Conservation (phyloP, 768 basidiomycete species). For the Lanmaoa rubissima region DNA sequence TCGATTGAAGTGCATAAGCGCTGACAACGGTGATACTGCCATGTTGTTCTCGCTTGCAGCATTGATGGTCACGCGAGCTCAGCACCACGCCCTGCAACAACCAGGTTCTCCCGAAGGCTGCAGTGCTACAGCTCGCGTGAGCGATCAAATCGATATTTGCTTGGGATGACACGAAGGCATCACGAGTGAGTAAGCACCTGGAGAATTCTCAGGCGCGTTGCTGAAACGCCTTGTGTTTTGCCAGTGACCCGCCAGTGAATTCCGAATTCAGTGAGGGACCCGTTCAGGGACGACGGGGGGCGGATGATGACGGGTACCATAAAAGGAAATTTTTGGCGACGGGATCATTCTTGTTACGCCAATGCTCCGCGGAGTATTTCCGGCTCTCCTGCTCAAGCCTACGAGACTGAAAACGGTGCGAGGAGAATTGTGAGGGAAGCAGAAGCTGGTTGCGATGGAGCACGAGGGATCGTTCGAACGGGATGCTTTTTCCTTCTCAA, state of each 20-base stretch:
- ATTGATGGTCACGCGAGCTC: constrained; percentile 7
- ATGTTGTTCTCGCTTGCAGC: background rate
- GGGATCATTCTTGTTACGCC: constrained; percentile 10
- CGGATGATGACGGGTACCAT: constrained; percentile 11
- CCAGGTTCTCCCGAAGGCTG: background rate
- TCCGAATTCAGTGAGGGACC: constrained; percentile 15
- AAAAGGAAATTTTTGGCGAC: constrained; percentile 10
- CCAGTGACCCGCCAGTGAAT: background rate
- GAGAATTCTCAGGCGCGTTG: constrained; percentile 6
- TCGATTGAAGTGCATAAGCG: constrained; percentile 3
- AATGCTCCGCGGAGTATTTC: constrained; percentile 22
- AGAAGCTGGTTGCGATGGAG: constrained; percentile 7
- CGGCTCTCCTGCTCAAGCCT: background rate
- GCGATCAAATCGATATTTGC: background rate
- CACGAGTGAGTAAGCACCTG: background rate
- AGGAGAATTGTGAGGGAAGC: constrained; percentile 1
- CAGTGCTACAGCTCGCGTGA: background rate
- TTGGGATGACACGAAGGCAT: background rate
- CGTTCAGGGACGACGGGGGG: constrained; percentile 24
- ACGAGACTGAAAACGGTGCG: background rate
- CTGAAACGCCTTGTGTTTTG: constrained; percentile 11
- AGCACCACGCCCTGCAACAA: background rate
- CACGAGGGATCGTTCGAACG: constrained; percentile 1
- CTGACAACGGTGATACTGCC: background rate
- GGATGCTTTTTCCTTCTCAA: background rate